These are phyloP conservation scores for Calonectria pseudoturangicola DNA, from an alignment of 2,329 filamentous ascomycete genomes.

Conservation along the genomic window DNA sequence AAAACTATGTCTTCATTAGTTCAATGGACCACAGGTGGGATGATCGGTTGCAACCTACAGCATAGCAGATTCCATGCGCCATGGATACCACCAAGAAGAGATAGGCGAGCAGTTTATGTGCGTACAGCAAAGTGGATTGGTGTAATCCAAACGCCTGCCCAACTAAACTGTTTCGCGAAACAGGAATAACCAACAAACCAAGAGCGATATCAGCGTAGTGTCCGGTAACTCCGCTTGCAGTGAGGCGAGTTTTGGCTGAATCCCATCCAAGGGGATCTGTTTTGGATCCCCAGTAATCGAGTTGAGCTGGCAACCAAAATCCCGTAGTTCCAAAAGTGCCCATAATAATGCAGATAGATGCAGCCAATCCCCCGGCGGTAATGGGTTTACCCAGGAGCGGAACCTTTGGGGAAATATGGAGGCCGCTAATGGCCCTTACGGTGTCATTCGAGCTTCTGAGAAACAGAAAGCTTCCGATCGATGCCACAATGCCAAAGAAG, in stretches of 20 bases:
- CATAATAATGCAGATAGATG: slow-evolving; percentile 6
- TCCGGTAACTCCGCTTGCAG: slow-evolving; percentile 32
- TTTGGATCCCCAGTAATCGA: slow-evolving; percentile 33
- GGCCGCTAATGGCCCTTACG: not conserved
- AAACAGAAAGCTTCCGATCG: not conserved
- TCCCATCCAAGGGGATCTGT: slow-evolving; percentile 37
- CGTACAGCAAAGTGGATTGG: slow-evolving; percentile 28
- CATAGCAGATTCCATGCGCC: slow-evolving; percentile 35
- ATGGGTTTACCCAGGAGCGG: slow-evolving; percentile 31
- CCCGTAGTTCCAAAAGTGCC: slow-evolving; percentile 23
- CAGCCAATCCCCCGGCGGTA: not conserved
- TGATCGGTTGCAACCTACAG: slow-evolving; percentile 8
- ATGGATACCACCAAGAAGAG: slow-evolving; percentile 10
- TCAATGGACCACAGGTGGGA: too few species aligned
- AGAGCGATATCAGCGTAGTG: slow-evolving; percentile 39
- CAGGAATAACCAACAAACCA: slow-evolving; percentile 33
- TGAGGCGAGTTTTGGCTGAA: slow-evolving; percentile 35
- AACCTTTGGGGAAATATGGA: slow-evolving; percentile 13
- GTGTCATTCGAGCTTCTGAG: not conserved
- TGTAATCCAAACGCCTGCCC: slow-evolving; percentile 33
- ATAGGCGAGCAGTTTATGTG: slow-evolving; percentile 32
- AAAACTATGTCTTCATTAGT: not conserved
- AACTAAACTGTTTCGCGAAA: slow-evolving; percentile 34
- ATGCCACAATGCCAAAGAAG: slow-evolving; percentile 24
- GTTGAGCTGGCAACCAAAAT: slow-evolving; percentile 32